A percentile compares a stretch with the other conserved stretches of the same genome.
Evolutionary conservation across 768 basidiomycete species (phyloP).

Genomic region (Mycena rebaudengoi): DNA sequence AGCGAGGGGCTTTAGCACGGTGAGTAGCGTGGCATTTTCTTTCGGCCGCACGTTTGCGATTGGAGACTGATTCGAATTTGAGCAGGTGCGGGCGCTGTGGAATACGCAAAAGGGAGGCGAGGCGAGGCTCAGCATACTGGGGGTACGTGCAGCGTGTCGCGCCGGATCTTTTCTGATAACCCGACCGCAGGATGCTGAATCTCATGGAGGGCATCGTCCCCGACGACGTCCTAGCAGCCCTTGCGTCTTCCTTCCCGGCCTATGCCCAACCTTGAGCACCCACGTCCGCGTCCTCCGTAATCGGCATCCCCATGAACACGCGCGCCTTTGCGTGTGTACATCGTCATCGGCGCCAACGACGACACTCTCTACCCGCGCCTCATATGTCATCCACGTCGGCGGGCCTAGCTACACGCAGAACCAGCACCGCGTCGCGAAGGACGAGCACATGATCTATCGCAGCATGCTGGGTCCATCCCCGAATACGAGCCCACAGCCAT

Average conservation of each 20-base stretch:
- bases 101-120: slow-evolving; percentile 39
- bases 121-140: slow-evolving; percentile 61
- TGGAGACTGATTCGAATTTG: no score
- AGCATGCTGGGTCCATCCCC: no score
- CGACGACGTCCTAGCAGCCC: slow-evolving; percentile 60
- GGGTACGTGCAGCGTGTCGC: slow-evolving; percentile 74
- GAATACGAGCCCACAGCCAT: no score
- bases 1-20: slow-evolving; percentile 80
- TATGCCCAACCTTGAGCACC: background rate
- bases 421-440: no score
- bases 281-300: slow-evolving; percentile 77
- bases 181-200: slow-evolving; percentile 73
- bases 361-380: slow-evolving; percentile 75
- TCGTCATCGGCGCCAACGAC: no score
- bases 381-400: no score
- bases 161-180: no score
- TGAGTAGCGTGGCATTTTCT: slow-evolving; percentile 32
- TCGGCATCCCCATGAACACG: slow-evolving; percentile 81
- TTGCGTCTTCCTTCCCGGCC: background rate
- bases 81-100: slow-evolving; percentile 66
- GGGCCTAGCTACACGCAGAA: no score
- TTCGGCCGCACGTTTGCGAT: no score
- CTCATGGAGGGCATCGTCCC: slow-evolving; percentile 82
- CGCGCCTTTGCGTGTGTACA: no score
- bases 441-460: no score